Evolutionary conservation across 164 flowering plant genomes (phyloP).

Genomic region (Umbilicus rupestris): DNA sequence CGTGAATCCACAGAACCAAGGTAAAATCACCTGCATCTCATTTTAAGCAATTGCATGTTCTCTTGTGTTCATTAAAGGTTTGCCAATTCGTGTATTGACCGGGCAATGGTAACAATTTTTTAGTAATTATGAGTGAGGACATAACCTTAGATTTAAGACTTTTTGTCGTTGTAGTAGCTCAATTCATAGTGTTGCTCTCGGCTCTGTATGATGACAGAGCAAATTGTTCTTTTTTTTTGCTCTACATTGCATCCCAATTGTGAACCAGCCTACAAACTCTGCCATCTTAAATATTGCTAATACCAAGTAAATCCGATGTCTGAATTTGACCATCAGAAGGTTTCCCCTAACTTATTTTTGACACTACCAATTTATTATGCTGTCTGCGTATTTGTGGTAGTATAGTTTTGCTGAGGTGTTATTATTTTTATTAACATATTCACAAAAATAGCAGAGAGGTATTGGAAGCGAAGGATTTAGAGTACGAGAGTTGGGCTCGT

Average conservation of each 20-base stretch:
- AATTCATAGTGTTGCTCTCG: background rate
- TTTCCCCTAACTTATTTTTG: background rate
- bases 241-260: background rate
- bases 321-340: background rate
- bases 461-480: constrained; percentile 63
- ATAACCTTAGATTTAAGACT: background rate
- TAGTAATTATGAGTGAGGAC: background rate
- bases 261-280: background rate
- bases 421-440: background rate
- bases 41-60: background rate
- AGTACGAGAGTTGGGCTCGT: constrained; percentile 85
- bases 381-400: background rate
- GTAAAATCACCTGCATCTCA: constrained; percentile 21
- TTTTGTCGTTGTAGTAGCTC: background rate
- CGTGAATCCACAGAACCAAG: constrained; percentile 73
- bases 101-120: background rate
- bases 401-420: background rate
- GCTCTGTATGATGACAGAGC: background rate
- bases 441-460: constrained; percentile 43
- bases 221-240: background rate
- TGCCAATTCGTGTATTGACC: too few relatives aligned
- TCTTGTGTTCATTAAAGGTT: background rate
- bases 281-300: background rate
- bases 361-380: background rate
- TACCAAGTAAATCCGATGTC: background rate